Conservation (phyloP, 164 flowering plant species). For the Liriodendron chinense region DNA sequence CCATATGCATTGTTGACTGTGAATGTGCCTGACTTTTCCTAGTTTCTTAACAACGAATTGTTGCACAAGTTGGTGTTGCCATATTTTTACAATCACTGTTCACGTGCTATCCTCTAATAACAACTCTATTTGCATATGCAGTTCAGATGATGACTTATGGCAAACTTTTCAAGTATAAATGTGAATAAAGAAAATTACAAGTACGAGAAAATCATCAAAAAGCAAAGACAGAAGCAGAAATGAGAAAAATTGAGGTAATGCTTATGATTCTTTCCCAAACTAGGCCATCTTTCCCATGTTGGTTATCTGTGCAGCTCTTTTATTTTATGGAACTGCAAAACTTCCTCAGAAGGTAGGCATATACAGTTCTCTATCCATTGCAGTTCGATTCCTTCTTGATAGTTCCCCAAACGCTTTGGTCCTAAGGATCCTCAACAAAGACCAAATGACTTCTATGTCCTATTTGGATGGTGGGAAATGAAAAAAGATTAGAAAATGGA, state of each 20-base stretch:
- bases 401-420: too few relatives aligned
- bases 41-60: too few relatives aligned
- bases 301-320: neutral
- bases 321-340: neutral
- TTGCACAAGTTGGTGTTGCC: neutral
- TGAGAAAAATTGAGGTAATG: conserved; percentile 81
- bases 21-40: neutral
- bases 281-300: neutral
- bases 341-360: neutral
- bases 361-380: too few relatives aligned
- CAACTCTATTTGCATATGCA: neutral
- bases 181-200: conserved; percentile 77
- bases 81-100: too few relatives aligned
- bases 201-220: conserved; percentile 91
- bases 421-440: too few relatives aligned
- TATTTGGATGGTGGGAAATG: too few relatives aligned
- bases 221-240: conserved; percentile 79
- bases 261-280: neutral
- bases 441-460: too few relatives aligned
- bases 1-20: too few relatives aligned
- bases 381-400: too few relatives aligned
- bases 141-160: conserved; percentile 4
- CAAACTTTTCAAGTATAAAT: conserved; percentile 51
- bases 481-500: too few relatives aligned
- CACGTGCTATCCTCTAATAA: too few relatives aligned